phyloP scores from a whole-genome alignment of 2,329 filamentous ascomycete species.

The Colletotrichum lini region DNA sequence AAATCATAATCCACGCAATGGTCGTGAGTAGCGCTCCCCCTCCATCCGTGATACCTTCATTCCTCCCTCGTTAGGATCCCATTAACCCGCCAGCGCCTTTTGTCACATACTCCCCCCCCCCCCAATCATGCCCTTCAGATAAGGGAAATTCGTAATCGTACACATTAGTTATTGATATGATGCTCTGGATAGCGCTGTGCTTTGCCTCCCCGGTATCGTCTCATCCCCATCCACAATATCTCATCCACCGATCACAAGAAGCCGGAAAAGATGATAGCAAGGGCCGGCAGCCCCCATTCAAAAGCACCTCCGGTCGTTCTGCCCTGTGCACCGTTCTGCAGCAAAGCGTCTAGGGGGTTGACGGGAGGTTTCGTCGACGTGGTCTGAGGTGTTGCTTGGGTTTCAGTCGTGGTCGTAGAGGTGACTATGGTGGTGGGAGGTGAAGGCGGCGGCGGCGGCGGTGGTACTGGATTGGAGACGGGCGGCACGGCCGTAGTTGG shows the following conservation, averaged over 20 bases:
- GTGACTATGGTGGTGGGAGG: slow-evolving; percentile 1
- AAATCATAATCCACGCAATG: slow-evolving; percentile 29
- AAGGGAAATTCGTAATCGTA: slow-evolving; percentile 30
- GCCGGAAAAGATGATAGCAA: background rate
- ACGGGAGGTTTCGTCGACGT: slow-evolving; percentile 22
- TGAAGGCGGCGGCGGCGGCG: slow-evolving; percentile 5
- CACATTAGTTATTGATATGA: slow-evolving; percentile 32
- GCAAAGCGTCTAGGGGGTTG: slow-evolving; percentile 36
- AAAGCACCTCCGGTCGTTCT: background rate
- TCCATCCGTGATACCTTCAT: background rate
- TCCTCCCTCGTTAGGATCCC: background rate
- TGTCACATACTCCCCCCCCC: background rate
- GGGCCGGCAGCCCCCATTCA: background rate
- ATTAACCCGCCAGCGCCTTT: slow-evolving; percentile 8
- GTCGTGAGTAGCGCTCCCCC: background rate
- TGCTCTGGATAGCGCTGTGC: background rate
- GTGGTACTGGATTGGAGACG: background rate
- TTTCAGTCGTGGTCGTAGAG: slow-evolving; percentile 3
- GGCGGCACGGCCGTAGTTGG: slow-evolving; percentile 12
- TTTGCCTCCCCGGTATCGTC: background rate
- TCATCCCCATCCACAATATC: background rate
- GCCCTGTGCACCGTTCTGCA: slow-evolving; percentile 13
- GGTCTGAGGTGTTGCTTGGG: background rate
- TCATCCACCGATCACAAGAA: background rate
- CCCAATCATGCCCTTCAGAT: background rate